A percentile compares a stretch with the other conserved stretches of the same genome.
Evolutionary conservation across 805 yeast species (phyloP).

Genomic region (Yarrowia alimentaria): DNA sequence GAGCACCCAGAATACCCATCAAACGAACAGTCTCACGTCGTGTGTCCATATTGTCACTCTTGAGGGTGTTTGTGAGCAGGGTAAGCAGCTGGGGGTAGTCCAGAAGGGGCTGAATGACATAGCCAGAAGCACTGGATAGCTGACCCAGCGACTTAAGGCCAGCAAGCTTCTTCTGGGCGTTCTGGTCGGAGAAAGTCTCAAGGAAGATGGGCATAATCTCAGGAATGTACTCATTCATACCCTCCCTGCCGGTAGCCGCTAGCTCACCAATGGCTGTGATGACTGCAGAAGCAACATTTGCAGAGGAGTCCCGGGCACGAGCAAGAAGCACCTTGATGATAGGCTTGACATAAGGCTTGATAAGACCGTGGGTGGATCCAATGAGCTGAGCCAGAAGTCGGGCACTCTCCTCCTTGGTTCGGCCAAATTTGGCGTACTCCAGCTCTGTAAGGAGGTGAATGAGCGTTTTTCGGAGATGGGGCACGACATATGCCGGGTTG

Average conservation of each 20-base stretch:
- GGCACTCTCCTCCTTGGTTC: slow-evolving; percentile 85
- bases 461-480: slow-evolving; percentile 81
- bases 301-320: slow-evolving; percentile 64
- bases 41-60: slow-evolving; percentile 72
- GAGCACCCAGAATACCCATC: slow-evolving; percentile 90
- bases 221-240: slow-evolving; percentile 65
- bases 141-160: slow-evolving; percentile 87
- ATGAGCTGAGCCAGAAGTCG: slow-evolving; percentile 69
- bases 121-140: slow-evolving; percentile 84
- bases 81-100: slow-evolving; percentile 90
- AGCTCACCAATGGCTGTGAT: slow-evolving; percentile 86
- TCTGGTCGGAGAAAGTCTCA: slow-evolving; percentile 88
- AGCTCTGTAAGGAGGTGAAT: slow-evolving; percentile 81
- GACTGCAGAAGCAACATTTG: slow-evolving; percentile 84
- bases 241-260: slow-evolving; percentile 84
- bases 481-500: slow-evolving; percentile 95
- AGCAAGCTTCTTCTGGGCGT: slow-evolving; percentile 86
- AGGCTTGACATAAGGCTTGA: slow-evolving; percentile 87
- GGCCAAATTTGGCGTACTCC: slow-evolving; percentile 72
- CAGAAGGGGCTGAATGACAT: slow-evolving; percentile 87
- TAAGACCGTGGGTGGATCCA: slow-evolving; percentile 72
- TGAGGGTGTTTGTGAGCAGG: slow-evolving; percentile 73
- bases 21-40: slow-evolving; percentile 86
- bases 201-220: slow-evolving; percentile 83
- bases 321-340: slow-evolving; percentile 82